phyloP scores from a whole-genome alignment of 2,329 filamentous ascomycete species.

The Nigrospora oryzae region DNA sequence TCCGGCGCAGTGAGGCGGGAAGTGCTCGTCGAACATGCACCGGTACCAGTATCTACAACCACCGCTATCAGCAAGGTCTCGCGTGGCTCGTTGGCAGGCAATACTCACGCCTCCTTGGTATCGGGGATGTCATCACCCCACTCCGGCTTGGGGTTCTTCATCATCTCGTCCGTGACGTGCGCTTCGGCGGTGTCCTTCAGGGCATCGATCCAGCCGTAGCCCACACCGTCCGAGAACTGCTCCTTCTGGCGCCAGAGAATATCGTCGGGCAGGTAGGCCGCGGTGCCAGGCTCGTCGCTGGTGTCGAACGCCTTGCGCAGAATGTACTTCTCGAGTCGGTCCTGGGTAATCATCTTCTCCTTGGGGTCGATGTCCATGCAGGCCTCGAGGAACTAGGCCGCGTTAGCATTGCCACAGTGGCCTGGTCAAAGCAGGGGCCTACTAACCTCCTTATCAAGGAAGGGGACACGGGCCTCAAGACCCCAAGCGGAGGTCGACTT shows the following conservation, averaged over 20 bases:
- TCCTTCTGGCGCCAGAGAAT: constrained; percentile 99
- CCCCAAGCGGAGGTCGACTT: constrained; percentile 99
- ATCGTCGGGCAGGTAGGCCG: constrained; percentile 88
- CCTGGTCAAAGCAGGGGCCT: not conserved
- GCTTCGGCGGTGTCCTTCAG: constrained; percentile 90
- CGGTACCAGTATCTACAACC: constrained; percentile 81
- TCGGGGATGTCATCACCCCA: constrained; percentile 92
- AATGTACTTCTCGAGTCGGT: constrained; percentile 94
- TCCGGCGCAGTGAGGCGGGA: constrained; percentile 81
- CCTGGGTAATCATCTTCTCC: constrained; percentile 92
- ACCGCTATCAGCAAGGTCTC: constrained; percentile 13
- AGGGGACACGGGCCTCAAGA: constrained; percentile 93
- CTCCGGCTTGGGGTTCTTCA: constrained; percentile 95
- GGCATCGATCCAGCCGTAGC: constrained; percentile 97
- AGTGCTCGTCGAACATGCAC: constrained; percentile 97
- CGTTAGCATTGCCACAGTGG: not conserved
- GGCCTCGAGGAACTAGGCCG: constrained; percentile 71
- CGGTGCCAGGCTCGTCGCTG: constrained; percentile 67
- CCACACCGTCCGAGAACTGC: constrained; percentile 97
- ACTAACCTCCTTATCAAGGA: constrained; percentile 80
- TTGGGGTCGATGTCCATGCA: constrained; percentile 89
- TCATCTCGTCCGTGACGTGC: constrained; percentile 91
- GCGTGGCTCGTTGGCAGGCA: not conserved
- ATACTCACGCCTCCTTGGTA: constrained; percentile 82
- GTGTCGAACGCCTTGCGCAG: constrained; percentile 97